Percentiles rank a stretch among this genome's conserved stretches.
Conservation (phyloP, 805 yeast genomes). For the Pichia pseudocactophila region DNA sequence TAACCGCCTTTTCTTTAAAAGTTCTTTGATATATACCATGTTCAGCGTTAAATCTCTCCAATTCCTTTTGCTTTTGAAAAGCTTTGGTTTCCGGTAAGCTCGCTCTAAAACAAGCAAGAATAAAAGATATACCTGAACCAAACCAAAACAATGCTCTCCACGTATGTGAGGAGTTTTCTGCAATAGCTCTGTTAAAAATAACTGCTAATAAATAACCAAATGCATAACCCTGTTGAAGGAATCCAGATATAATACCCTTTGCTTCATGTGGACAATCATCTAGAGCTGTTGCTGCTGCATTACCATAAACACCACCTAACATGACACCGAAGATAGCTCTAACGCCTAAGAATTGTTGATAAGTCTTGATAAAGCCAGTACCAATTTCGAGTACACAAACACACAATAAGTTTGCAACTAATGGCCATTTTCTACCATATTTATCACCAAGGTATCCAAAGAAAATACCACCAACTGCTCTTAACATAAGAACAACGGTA, state of each 20-base stretch:
- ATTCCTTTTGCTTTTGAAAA: constrained; percentile 35
- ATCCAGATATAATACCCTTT: constrained; percentile 52
- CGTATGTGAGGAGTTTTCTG: constrained; percentile 38
- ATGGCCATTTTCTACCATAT: constrained; percentile 55
- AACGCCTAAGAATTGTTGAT: constrained; percentile 51
- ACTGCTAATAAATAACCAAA: constrained; percentile 61
- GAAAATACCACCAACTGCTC: constrained; percentile 55
- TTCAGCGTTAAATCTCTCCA: constrained; percentile 25
- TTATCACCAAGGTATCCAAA: constrained; percentile 54
- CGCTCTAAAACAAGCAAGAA: constrained; percentile 35
- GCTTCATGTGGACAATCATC: constrained; percentile 47
- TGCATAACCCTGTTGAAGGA: constrained; percentile 77
- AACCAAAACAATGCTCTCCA: constrained; percentile 69
- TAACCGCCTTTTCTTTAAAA: constrained; percentile 26
- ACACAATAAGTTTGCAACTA: constrained; percentile 35
- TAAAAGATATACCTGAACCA: constrained; percentile 47
- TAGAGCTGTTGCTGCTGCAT: constrained; percentile 44
- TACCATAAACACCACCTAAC: constrained; percentile 50
- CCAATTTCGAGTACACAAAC: constrained; percentile 51
- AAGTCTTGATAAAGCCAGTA: constrained; percentile 51
- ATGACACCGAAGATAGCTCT: constrained; percentile 55
- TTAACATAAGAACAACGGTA: constrained; percentile 57
- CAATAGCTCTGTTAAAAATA: constrained; percentile 55
- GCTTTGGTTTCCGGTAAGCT: constrained; percentile 45
- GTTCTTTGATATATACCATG: constrained; percentile 26